Conservation (phyloP, 2,329 filamentous ascomycete genomes). For the Mycocentrospora acerina region DNA sequence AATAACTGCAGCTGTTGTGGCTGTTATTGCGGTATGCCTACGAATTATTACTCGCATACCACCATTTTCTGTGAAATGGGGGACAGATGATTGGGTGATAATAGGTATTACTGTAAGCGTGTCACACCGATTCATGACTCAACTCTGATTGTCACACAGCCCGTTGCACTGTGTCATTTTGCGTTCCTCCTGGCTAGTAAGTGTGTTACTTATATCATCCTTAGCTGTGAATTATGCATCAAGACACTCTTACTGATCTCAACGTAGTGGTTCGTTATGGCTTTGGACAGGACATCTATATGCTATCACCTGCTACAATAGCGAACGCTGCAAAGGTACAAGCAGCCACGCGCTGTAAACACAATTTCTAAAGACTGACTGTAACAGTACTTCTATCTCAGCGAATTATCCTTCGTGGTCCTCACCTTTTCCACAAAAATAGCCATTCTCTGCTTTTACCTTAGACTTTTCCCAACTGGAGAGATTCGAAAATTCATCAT, state of each 20-base stretch:
- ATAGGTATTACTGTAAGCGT: neutral
- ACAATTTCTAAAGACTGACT: neutral
- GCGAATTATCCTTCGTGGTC: neutral
- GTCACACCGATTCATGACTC: neutral
- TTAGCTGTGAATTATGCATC: neutral
- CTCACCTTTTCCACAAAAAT: slow-evolving; percentile 1
- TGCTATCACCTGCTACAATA: neutral
- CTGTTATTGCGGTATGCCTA: neutral
- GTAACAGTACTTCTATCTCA: neutral
- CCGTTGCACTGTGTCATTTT: neutral
- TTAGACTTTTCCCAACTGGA: neutral
- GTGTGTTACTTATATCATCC: neutral
- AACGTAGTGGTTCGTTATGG: neutral
- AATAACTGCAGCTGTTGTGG: neutral
- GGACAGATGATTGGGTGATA: slow-evolving; percentile 1
- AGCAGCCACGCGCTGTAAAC: neutral
- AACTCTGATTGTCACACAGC: neutral
- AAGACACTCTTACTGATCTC: neutral
- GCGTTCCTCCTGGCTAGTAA: neutral
- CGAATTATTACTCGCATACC: neutral
- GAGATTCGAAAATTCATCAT: slow-evolving; percentile 1
- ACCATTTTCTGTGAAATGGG: neutral
- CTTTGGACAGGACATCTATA: slow-evolving; percentile 1
- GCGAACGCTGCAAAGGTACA: neutral
- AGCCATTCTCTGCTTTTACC: slow-evolving; percentile 2